Conservation (phyloP, 1,139 yeast genomes). For the Saccharomyces hybrid region DNA sequence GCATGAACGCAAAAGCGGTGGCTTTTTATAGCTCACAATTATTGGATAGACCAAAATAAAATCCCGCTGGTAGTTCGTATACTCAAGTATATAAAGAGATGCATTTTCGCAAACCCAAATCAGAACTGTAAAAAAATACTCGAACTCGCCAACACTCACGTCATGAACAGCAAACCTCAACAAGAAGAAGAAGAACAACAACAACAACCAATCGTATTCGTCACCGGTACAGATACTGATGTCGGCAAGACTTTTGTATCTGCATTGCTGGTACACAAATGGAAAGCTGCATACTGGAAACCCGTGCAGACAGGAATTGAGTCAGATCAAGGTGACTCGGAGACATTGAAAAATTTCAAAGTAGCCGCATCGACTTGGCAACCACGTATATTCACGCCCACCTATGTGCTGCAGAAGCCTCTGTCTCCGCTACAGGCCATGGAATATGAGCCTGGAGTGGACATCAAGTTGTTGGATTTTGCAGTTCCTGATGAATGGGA, state of each 20-base stretch:
- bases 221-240: constrained; percentile 34
- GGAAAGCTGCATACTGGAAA: constrained; percentile 32
- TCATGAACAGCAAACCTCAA: not conserved
- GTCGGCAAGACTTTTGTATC: constrained; percentile 33
- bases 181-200: not conserved
- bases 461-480: constrained; percentile 13
- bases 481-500: constrained; percentile 14
- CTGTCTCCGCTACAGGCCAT: constrained; percentile 32
- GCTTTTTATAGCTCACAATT: not conserved
- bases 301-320: constrained; percentile 33
- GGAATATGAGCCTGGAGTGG: constrained; percentile 14
- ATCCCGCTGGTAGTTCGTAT: constrained; percentile 1
- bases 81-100: not conserved
- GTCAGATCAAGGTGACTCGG: constrained; percentile 29
- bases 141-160: not conserved
- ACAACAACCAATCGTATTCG: constrained; percentile 17
- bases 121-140: constrained; percentile 2
- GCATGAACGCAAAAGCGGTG: not conserved
- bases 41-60: not conserved
- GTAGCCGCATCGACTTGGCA: constrained; percentile 8
- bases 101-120: not conserved
- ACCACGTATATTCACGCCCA: constrained; percentile 18
- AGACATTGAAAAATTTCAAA: constrained; percentile 14
- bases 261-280: constrained; percentile 25
- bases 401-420: constrained; percentile 22